These are phyloP conservation scores for Przewalskia tangutica DNA, from an alignment of 257 asterid genomes.

Conservation along the genomic window DNA sequence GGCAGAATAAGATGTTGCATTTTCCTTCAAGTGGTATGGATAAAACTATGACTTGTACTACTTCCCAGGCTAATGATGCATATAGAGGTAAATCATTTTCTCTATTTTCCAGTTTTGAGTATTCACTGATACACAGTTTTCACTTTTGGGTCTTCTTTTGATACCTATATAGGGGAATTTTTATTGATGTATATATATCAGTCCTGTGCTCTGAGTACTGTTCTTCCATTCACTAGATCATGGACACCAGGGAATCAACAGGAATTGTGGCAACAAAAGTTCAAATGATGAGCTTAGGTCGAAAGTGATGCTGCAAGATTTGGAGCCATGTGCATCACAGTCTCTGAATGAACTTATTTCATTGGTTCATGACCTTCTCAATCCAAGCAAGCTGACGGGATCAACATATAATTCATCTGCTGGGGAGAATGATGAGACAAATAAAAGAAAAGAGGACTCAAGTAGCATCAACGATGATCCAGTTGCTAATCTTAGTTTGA, in stretches of 20 bases:
- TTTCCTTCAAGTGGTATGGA: constrained; percentile 26
- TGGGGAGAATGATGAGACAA: constrained; percentile 24
- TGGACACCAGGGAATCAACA: constrained; percentile 18
- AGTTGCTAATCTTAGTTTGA: constrained; percentile 63
- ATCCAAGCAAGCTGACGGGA: constrained; percentile 33
- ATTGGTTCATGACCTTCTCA: constrained; percentile 51
- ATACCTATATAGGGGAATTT: not conserved
- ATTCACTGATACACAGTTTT: not conserved
- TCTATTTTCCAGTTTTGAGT: not conserved
- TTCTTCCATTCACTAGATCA: constrained; percentile 20
- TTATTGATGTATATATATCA: not conserved
- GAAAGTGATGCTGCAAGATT: constrained; percentile 34
- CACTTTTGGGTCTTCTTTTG: not conserved
- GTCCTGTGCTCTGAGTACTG: constrained; percentile 4
- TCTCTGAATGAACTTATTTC: constrained; percentile 67
- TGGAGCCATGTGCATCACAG: constrained; percentile 48
- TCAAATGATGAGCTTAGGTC: constrained; percentile 26
- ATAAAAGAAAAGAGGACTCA: constrained; percentile 20
- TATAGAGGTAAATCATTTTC: constrained; percentile 20
- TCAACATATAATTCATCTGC: constrained; percentile 19
- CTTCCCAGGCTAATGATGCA: constrained; percentile 26
- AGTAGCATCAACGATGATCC: constrained; percentile 59
- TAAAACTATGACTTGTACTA: constrained; percentile 14
- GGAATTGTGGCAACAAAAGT: constrained; percentile 19
- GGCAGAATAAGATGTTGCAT: constrained; percentile 70